Evolutionary conservation across 495 filamentous ascomycete genomes (phyloP), one percentile per base, ranked within the genome.

Genomic region (Chlorociboria aeruginascens): DNA sequence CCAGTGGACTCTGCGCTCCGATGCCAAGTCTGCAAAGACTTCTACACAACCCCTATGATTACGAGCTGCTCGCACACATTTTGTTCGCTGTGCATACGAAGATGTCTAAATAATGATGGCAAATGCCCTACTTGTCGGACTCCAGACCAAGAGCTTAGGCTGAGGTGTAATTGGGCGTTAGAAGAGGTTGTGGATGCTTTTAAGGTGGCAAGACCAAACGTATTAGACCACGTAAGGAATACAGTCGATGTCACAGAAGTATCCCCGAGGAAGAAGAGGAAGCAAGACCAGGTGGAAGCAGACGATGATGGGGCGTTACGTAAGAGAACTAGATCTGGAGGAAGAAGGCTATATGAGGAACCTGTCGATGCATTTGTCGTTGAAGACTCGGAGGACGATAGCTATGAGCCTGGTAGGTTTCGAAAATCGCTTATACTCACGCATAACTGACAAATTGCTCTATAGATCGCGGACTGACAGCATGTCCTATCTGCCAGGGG

Each of bases 1-100:
- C 70, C 81, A 6, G 74, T 99, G 46, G 92, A 99, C 57, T 78
- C 86, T 35, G 78, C 86, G 12, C 73, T 99, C 12, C 85, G 89
- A 53, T 99, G 92, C 64, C 84, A 96, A 57, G 83, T 99, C 48
- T 99, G 92, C 74, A 97, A 96, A 65, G 92, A 99, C 62, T 93
- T 96, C 65, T 97, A 84, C 68, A 75, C 77, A 50, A 89, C 85
- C 17, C 92, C 92, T 0, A 89, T 99, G 71, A 81, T 96, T 45
- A 99, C 92, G 1, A 83, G 82, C 0, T 99, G 92, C 71, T 83
- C 78, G 36, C 92, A 99, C 63, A 96, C 92, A 0, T 99, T 99
- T 61, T 99, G 92, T 71, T 95, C 89, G 12, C 63, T 90, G 29
- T 99, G 92, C 63, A 96, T 98, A 51, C 85, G 92, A 12, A 71